A percentile compares a stretch with the other conserved stretches of the same genome.
These are phyloP conservation scores for Mycena alexandri DNA, from an alignment of 768 basidiomycete species.

Conservation along the genomic window DNA sequence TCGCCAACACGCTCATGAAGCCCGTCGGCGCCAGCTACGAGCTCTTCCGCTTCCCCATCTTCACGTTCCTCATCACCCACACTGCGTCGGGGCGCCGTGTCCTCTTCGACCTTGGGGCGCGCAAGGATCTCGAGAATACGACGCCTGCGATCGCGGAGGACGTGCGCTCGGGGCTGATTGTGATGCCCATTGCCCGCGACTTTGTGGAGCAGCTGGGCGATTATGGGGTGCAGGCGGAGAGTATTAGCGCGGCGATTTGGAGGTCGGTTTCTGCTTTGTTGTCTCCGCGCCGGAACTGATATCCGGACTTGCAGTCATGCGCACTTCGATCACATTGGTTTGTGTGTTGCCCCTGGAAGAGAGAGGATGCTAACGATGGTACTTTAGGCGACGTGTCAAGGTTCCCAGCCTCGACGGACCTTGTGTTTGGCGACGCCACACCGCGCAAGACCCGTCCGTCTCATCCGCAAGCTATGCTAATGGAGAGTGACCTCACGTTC, in stretches of 20 bases:
- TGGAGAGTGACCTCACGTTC: constrained; percentile 34
- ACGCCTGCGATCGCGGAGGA: constrained; percentile 13
- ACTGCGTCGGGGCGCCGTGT: too few species aligned
- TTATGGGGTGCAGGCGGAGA: constrained; percentile 23
- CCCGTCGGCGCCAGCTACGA: too few species aligned
- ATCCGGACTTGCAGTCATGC: constrained; percentile 25
- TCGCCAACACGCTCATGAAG: too few species aligned
- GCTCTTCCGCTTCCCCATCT: too few species aligned
- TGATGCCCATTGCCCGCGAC: too few species aligned
- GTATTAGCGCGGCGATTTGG: constrained; percentile 39
- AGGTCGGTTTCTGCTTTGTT: constrained; percentile 26
- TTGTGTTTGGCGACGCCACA: constrained; percentile 34
- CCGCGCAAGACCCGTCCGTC: too few species aligned
- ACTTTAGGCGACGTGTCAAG: constrained; percentile 37
- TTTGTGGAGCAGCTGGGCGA: too few species aligned
- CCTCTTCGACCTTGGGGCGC: constrained; percentile 39
- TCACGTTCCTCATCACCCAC: too few species aligned
- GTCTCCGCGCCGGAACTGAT: neutral
- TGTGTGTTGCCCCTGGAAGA: neutral
- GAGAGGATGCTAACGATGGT: too few species aligned
- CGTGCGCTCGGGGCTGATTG: constrained; percentile 16
- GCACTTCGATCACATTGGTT: constrained; percentile 39
- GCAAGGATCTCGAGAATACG: constrained; percentile 32
- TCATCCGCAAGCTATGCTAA: too few species aligned
- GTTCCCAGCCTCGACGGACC: constrained; percentile 36